A percentile compares a stretch with the other conserved stretches of the same genome.
Evolutionary conservation across 1,284 basidiomycete genomes (phyloP).

Genomic region (Pseudozyma tsukubaensis): DNA sequence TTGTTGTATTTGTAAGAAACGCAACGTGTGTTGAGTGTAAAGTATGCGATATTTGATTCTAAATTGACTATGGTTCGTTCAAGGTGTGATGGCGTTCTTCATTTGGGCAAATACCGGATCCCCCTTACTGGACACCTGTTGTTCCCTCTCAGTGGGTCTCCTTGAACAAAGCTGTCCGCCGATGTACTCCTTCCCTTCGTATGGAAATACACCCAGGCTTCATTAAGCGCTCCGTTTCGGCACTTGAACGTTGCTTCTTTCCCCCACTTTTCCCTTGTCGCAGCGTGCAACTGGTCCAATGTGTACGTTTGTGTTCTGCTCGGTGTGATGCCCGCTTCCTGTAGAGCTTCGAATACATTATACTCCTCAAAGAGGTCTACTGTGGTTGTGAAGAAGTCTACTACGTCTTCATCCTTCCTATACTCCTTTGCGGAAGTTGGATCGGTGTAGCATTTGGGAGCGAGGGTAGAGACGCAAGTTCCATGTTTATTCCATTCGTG

Average conservation of each 20-base stretch:
- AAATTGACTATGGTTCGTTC: neutral
- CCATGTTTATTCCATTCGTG: conserved; percentile 57
- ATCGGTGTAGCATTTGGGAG: conserved; percentile 39
- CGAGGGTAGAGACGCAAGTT: conserved; percentile 49
- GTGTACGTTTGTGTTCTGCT: conserved; percentile 25
- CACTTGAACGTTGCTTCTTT: conserved; percentile 40
- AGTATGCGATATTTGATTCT: too few species aligned
- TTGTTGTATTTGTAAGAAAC: conserved; percentile 22
- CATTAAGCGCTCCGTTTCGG: conserved; percentile 33
- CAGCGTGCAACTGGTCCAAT: conserved; percentile 23
- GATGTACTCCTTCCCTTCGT: conserved; percentile 30
- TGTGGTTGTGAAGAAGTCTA: conserved; percentile 53
- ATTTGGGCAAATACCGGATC: conserved; percentile 50
- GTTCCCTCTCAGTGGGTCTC: conserved; percentile 32
- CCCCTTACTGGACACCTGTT: conserved; percentile 36
- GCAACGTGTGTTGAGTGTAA: neutral
- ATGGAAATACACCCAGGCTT: conserved; percentile 49
- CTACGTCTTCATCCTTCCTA: conserved; percentile 31
- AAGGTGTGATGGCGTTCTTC: neutral
- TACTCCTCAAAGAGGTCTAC: conserved; percentile 31
- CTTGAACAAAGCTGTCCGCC: conserved; percentile 26
- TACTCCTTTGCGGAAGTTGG: conserved; percentile 2
- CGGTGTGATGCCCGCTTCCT: conserved; percentile 33
- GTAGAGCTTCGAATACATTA: conserved; percentile 35
- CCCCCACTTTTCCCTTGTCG: conserved; percentile 23